Evolutionary conservation across 805 yeast species (phyloP).

Genomic region (Kuraishia floccosa): DNA sequence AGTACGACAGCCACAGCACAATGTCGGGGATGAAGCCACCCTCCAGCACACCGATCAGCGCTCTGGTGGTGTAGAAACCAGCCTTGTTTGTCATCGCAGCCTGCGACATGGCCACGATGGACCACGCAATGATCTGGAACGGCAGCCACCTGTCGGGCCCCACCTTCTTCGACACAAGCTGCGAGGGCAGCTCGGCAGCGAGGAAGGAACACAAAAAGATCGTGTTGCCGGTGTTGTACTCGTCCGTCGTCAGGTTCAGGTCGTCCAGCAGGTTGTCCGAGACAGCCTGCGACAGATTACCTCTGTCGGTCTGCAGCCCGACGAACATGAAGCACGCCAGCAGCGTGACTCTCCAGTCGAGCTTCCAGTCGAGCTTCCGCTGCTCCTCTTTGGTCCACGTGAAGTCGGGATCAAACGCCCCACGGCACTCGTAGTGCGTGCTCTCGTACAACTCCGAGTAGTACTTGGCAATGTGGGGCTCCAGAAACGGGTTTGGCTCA

Average conservation of each 20-base stretch:
- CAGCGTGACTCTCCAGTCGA: slow-evolving; percentile 43
- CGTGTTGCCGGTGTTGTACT: slow-evolving; percentile 50
- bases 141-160: slow-evolving; percentile 61
- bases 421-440: slow-evolving; percentile 41
- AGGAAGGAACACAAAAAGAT: slow-evolving; percentile 41
- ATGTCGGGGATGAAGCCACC: slow-evolving; percentile 66
- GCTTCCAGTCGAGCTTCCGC: slow-evolving; percentile 30
- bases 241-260: slow-evolving; percentile 38
- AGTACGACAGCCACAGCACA: slow-evolving; percentile 54
- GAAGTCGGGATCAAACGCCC: slow-evolving; percentile 44
- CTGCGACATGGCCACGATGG: slow-evolving; percentile 42
- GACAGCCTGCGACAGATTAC: slow-evolving; percentile 37
- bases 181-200: slow-evolving; percentile 53
- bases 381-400: slow-evolving; percentile 51
- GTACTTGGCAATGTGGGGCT: slow-evolving; percentile 29
- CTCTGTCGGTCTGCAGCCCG: slow-evolving; percentile 42
- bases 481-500: no score
- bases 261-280: slow-evolving; percentile 46
- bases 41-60: slow-evolving; percentile 43
- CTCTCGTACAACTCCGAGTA: slow-evolving; percentile 33
- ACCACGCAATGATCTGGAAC: slow-evolving; percentile 44
- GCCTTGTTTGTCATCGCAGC: slow-evolving; percentile 26
- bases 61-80: slow-evolving; percentile 36
- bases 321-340: slow-evolving; percentile 50
- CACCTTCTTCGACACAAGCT: slow-evolving; percentile 46